Evolutionary conservation across 2,329 filamentous ascomycete species (phyloP), one percentile per base, ranked within the genome.

Genomic region (Helicocarpus griseus): DNA sequence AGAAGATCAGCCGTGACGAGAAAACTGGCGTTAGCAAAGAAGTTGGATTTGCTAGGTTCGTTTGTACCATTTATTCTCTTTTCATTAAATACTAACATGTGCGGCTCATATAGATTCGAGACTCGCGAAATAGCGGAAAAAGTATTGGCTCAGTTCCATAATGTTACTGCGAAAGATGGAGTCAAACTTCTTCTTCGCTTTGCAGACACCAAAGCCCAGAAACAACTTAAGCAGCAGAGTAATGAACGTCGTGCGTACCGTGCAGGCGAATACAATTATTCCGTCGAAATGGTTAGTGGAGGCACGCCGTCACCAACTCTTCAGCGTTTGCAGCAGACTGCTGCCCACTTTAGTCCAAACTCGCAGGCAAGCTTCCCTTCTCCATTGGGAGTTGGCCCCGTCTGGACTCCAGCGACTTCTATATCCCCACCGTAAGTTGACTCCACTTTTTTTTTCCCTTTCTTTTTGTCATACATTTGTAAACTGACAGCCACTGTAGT

Each of bases 161-260:
- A 93, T 57, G 74, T 80, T 28, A 79, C 87, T 58, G 87, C 87
- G 38, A 82, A 86, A 31, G 88, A 95, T 62, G 82, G 85, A 26
- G 81, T 93, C 58, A 83, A 90, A 57, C 81, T 93, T 71, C 90
- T 96, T 71, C 89, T 98, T 60, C 90, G 93, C 58, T 98, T 95
- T 68, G 91, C 94, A 56, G 93, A 98, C 65, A 98, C 93, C 35
- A 88, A 93, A 51, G 87, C 91, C 56, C 93, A 98, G 71, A 98
- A 98, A 76, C 83, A 93, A 65, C 78, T 98, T 60, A 98, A 98
- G 78, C 86, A 93, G 57, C 86, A 96, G 66, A 97, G 91, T 39
- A 89, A 93, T 29, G 89, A 95, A 67, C 88, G 90, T 53, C 89
- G 93, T 55, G 89, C 95, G 64, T 97, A 95, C 73, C 88, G 93